phyloP scores from a whole-genome alignment of 2,329 filamentous ascomycete species.

The Laburnicola sp. region DNA sequence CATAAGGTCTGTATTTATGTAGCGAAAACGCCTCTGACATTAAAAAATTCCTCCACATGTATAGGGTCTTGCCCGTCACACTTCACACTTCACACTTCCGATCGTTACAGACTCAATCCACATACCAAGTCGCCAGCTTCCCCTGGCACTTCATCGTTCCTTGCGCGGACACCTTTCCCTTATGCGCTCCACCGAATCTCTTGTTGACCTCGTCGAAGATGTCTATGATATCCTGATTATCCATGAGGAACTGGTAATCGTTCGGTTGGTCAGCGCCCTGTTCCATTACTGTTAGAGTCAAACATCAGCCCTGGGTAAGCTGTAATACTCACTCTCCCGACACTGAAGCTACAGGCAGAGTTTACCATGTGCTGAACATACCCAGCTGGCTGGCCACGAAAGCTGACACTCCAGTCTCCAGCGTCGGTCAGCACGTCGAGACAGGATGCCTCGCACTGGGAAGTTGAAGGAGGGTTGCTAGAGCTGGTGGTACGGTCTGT shows the following conservation, averaged over 20 bases:
- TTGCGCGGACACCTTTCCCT: conserved; percentile 22
- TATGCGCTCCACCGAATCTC: conserved; percentile 23
- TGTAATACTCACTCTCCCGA: conserved; percentile 10
- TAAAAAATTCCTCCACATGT: too few species aligned
- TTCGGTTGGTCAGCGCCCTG: conserved; percentile 13
- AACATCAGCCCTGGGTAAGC: not conserved
- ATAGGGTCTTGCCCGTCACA: too few species aligned
- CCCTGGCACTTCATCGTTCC: conserved; percentile 24
- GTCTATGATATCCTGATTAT: conserved; percentile 30
- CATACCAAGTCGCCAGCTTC: conserved; percentile 19
- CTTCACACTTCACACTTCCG: too few species aligned
- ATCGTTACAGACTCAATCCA: conserved; percentile 9
- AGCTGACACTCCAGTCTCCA: conserved; percentile 25
- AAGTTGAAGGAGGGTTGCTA: conserved; percentile 11
- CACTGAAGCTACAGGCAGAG: conserved; percentile 21
- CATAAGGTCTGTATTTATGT: too few species aligned
- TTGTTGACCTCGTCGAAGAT: conserved; percentile 25
- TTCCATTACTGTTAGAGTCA: not conserved
- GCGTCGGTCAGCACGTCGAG: conserved; percentile 19
- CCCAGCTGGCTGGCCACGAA: conserved; percentile 19
- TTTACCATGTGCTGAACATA: conserved; percentile 20
- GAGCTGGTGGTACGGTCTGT: conserved; percentile 18
- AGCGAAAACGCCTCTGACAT: too few species aligned
- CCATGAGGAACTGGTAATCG: conserved; percentile 22
- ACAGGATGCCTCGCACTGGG: conserved; percentile 23